Conservation (phyloP, 106 monocot species). For the Triglochin maritima region DNA sequence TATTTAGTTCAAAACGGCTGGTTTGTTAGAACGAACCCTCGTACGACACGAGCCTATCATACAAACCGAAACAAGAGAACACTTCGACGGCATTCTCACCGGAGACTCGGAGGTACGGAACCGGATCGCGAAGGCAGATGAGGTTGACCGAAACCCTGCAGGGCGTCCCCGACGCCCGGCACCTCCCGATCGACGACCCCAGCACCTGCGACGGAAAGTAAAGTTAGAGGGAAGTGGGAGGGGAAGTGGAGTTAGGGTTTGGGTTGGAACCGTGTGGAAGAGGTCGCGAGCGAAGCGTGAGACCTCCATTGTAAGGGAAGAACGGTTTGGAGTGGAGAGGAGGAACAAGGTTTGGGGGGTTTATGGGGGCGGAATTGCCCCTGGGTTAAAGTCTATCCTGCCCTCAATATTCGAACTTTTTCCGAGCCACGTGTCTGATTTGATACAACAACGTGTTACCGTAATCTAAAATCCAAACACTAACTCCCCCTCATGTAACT, state of each 20-base stretch:
- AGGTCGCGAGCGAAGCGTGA: background rate
- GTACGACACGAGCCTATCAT: too few relatives aligned
- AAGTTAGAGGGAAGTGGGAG: background rate
- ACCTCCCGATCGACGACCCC: conserved; percentile 41
- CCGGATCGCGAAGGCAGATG: conserved; percentile 16
- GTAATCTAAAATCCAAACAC: too few relatives aligned
- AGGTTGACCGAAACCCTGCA: conserved; percentile 48
- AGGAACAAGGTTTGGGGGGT: too few relatives aligned
- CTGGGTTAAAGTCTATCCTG: too few relatives aligned
- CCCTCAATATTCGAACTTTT: too few relatives aligned
- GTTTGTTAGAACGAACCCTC: background rate
- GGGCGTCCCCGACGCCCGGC: conserved; percentile 39
- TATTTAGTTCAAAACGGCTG: background rate
- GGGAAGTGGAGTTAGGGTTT: too few relatives aligned
- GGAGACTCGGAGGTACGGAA: conserved; percentile 29
- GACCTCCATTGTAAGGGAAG: background rate
- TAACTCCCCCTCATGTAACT: too few relatives aligned
- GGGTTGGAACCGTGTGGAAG: too few relatives aligned
- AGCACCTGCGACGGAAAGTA: conserved; percentile 28
- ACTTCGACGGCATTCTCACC: conserved; percentile 16
- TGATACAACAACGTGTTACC: too few relatives aligned
- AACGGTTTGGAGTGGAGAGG: background rate
- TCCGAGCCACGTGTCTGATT: too few relatives aligned
- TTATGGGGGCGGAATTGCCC: too few relatives aligned
- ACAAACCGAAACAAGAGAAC: too few relatives aligned